phyloP scores from a whole-genome alignment of 179 eudicot species.

The Beta corolliflora region DNA sequence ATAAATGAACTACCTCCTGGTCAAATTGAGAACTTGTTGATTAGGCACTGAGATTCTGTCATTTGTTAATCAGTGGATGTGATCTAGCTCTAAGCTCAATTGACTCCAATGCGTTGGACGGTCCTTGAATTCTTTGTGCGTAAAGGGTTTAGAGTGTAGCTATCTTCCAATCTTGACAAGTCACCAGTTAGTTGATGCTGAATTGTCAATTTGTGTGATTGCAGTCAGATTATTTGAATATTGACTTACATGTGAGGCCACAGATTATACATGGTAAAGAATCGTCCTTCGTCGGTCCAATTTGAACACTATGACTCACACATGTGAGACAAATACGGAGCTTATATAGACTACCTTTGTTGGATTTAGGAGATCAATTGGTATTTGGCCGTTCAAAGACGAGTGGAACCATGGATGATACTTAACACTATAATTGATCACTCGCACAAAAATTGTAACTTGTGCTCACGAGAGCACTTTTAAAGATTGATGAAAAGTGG shows the following conservation, averaged over 20 bases:
- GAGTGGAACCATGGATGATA: too few species aligned
- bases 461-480: neutral
- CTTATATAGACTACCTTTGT: neutral
- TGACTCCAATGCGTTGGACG: too few species aligned
- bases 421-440: too few species aligned
- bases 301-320: neutral
- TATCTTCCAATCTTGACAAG: neutral
- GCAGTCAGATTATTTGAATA: neutral
- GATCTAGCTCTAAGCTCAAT: neutral
- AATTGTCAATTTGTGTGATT: neutral
- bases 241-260: neutral
- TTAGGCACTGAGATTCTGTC: neutral
- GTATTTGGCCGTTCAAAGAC: neutral
- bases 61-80: neutral
- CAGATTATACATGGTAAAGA: neutral
- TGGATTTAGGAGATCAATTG: neutral
- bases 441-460: neutral
- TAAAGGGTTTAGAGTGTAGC: too few species aligned
- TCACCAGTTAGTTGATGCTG: neutral
- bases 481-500: neutral
- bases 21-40: too few species aligned
- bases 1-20: neutral
- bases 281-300: neutral
- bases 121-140: too few species aligned
- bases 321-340: neutral